Evolutionary conservation across 192 early-diverging fungal genomes (phyloP).

Genomic region (Linderina pennispora): DNA sequence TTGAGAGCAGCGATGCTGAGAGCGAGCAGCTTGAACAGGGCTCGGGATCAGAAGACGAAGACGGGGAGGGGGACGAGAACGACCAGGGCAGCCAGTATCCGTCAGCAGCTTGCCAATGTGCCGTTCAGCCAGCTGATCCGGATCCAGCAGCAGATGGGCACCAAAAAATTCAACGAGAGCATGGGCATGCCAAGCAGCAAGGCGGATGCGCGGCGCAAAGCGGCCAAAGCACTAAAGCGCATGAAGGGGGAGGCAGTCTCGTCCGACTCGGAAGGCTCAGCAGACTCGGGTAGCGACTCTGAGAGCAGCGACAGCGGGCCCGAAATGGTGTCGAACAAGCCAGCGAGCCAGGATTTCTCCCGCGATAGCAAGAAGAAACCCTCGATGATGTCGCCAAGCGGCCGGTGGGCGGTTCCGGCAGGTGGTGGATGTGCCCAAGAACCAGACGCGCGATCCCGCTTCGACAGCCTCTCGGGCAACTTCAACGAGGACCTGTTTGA

Average conservation of each 20-base stretch:
- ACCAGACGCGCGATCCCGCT: constrained; percentile 48
- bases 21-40: neutral
- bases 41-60: constrained; percentile 1
- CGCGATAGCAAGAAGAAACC: constrained; percentile 17
- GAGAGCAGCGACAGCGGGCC: constrained; percentile 21
- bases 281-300: constrained; percentile 36
- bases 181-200: constrained; percentile 21
- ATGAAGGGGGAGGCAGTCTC: constrained; percentile 31
- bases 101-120: constrained; percentile 57
- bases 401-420: constrained; percentile 34
- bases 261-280: constrained; percentile 1
- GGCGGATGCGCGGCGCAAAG: constrained; percentile 26
- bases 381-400: constrained; percentile 27
- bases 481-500: constrained; percentile 90
- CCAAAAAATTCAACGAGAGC: constrained; percentile 55
- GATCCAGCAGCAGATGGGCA: constrained; percentile 67
- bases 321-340: constrained; percentile 2
- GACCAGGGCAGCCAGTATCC: constrained; percentile 20
- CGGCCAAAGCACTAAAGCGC: constrained; percentile 29
- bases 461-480: constrained; percentile 83
- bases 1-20: constrained; percentile 4
- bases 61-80: constrained; percentile 6
- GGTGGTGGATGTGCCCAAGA: constrained; percentile 23
- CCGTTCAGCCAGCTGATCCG: constrained; percentile 76
- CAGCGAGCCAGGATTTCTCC: constrained; percentile 7